Base-by-base conservation (phyloP, 1,139 yeast genomes). In the Candida sp. region DNA sequence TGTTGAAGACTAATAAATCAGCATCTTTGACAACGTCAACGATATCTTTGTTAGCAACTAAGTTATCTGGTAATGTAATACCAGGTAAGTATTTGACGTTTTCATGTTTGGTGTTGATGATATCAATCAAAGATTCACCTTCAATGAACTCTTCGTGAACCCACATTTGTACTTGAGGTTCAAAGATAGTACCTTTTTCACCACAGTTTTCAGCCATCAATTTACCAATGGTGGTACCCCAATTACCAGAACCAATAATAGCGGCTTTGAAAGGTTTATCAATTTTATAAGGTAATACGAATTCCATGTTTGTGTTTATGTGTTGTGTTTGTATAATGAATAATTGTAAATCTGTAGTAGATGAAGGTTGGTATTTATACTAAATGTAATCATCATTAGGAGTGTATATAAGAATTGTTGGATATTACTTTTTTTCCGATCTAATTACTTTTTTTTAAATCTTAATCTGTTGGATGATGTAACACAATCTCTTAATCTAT, bases 191-290 rank as follows among this genome's bases (percentile, higher is more conserved):
- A 22, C 89, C 82, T 66, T 86, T 77, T 54, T 78, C 84, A 35
- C 73, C 73, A 39, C 91, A 72, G 67, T 89, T 90, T 66, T 91
- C 97, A 33, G 97, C 90, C 34, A 90, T 84, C 42, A 91, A 84
- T 69, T 91, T 91, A 51, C 97, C 97, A 44, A 91, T 90, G 5
- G 97, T 91, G 33, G 97, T 88, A 47, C 98, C 98, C 97, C 93
- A 85, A 63, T 85, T 85, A 57, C 93, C 93, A 9, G 90, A 84
- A 34, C 93, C 93, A 48, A 85, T 77, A 48, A 84, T 80, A 50
- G 85, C 77, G 43, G 81, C 66, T 55, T 67, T 79, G 64, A 73
- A 77, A 15, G 82, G 82, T 37, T 59, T 56, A 25, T 53, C 63
- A 43, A 70, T 60, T 44, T 57, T 54, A 48, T 65, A 66, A 43